A percentile compares a stretch with the other conserved stretches of the same genome.
Evolutionary conservation across 2,329 filamentous ascomycete genomes (phyloP).

Genomic region (Nannizzia gypsea): DNA sequence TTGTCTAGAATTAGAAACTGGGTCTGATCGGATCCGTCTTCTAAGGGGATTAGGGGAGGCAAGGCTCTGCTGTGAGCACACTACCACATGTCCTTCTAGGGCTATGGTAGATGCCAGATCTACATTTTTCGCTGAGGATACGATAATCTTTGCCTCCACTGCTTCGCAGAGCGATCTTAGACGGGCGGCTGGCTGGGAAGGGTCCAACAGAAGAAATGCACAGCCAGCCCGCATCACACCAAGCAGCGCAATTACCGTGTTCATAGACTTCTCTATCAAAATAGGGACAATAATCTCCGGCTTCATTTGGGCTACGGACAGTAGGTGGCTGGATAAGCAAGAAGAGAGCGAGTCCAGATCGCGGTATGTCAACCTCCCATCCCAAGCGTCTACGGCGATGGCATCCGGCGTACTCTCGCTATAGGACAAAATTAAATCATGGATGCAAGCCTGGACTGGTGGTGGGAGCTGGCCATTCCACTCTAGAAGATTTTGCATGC

Average conservation of each 20-base stretch:
- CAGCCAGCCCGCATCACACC: conserved; percentile 13
- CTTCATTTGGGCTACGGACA: conserved; percentile 16
- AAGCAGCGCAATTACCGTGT: conserved; percentile 11
- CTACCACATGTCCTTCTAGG: no score
- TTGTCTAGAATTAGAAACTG: no score
- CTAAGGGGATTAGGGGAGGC: not conserved
- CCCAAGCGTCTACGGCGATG: conserved; percentile 16
- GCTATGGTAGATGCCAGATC: not conserved
- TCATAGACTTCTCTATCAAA: conserved; percentile 13
- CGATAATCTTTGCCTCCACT: conserved; percentile 7
- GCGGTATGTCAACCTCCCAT: conserved; percentile 13
- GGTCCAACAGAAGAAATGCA: conserved; percentile 15
- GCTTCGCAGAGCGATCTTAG: conserved; percentile 8
- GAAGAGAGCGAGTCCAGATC: conserved; percentile 16
- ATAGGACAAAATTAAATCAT: conserved; percentile 14
- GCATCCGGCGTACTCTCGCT: conserved; percentile 9
- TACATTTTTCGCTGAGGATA: conserved; percentile 7
- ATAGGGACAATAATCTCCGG: conserved; percentile 10
- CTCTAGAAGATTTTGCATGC: not conserved
- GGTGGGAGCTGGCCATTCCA: not conserved
- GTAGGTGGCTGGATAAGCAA: not conserved
- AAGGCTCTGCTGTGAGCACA: not conserved
- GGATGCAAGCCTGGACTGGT: conserved; percentile 12
- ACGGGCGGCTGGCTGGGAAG: conserved; percentile 5
- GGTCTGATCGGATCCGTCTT: not conserved